Evolutionary conservation across 2,329 filamentous ascomycete species (phyloP), one percentile per base, ranked within the genome.

Genomic region (Colletotrichum sp.): DNA sequence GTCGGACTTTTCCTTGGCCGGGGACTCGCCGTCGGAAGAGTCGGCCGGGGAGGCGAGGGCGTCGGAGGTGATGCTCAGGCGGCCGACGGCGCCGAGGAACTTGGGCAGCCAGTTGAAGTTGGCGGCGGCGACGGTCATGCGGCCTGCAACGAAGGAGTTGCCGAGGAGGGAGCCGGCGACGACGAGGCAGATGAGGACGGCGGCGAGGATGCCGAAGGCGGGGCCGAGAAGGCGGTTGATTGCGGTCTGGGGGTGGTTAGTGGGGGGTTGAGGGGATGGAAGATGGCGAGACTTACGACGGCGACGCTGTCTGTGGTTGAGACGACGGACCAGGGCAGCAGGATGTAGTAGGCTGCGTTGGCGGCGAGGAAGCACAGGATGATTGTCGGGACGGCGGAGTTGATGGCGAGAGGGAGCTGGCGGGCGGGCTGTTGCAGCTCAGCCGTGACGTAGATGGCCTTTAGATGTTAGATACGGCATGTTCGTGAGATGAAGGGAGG

Each of bases 311-410:
- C 90, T 0, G 89, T 92, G 0, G 86, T 89, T 0, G 90, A 89
- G 3, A 93, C 84, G 1, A 89, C 84, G 26, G 88, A 81, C 91
- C 91, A 92, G 0, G 92, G 90, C 0, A 93, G 85, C 3, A 93
- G 83, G 24, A 93, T 86, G 77, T 93, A 93, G 81, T 92, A 93
- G 3, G 90, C 88, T 0, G 91, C 85, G 76, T 93, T 93, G 2
- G 91, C 89, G 1, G 89, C 84, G 32, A 93, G 85, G 79, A 92
- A 93, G 73, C 90, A 92, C 3, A 89, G 74, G 0, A 92, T 87
- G 21, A 92, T 91, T 1, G 89, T 90, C 1, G 91, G 88, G 36
- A 93, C 86, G 0, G 92, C 90, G 0, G 87, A 88, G 80, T 92
- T 92, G 80, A 93, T 91, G 4, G 91, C 90, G 3, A 90, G 87